These are phyloP conservation scores for Metschnikowia santaceciliae DNA, from an alignment of 805 yeast species.

Conservation along the genomic window DNA sequence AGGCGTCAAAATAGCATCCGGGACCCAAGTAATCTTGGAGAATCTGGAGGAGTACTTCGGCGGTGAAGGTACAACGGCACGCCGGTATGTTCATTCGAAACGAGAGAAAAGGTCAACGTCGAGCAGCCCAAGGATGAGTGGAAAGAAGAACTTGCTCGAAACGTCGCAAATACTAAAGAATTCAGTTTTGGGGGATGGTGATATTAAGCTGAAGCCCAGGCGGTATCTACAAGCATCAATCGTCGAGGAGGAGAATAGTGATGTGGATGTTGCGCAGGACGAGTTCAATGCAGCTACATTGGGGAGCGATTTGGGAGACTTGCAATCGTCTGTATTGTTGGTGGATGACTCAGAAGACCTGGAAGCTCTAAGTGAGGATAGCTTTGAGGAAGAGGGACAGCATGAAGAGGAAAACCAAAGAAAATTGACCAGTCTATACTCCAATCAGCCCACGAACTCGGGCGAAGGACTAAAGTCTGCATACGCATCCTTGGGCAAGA, in stretches of 20 bases:
- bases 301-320: constrained; percentile 1
- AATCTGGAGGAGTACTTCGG: constrained; percentile 76
- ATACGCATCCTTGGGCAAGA: constrained; percentile 64
- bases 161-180: constrained; percentile 25
- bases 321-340: constrained; percentile 24
- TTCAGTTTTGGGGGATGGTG: constrained; percentile 18
- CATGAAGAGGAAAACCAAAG: constrained; percentile 28
- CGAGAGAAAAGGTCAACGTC: constrained; percentile 1
- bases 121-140: background rate
- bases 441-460: constrained; percentile 73
- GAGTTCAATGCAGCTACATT: background rate
- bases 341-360: constrained; percentile 21
- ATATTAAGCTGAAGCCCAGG: constrained; percentile 21
- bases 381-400: constrained; percentile 22
- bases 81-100: constrained; percentile 21
- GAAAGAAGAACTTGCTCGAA: constrained; percentile 20
- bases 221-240: constrained; percentile 29
- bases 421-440: constrained; percentile 62
- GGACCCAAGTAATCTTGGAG: constrained; percentile 79
- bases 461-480: constrained; percentile 76
- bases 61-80: constrained; percentile 60
- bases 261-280: constrained; percentile 10
- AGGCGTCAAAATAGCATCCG: constrained; percentile 83
- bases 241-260: constrained; percentile 28
- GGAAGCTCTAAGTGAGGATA: constrained; percentile 2